phyloP scores from a whole-genome alignment of 257 asterid genomes.

The Thymus quinquecostatus region DNA sequence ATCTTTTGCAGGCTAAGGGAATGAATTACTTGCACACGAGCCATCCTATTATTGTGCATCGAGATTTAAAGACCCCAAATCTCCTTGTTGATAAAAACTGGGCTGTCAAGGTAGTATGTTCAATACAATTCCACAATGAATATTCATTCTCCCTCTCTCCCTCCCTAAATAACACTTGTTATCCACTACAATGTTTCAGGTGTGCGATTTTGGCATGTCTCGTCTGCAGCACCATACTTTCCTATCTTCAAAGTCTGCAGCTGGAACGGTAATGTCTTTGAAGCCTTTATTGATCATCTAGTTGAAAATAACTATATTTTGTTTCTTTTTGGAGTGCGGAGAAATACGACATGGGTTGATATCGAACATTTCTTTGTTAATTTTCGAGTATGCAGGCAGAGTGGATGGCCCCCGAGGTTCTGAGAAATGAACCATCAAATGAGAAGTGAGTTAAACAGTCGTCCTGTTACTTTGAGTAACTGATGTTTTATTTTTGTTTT shows the following conservation, averaged over 20 bases:
- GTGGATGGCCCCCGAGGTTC: conserved; percentile 99
- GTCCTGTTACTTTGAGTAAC: not conserved
- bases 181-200: conserved; percentile 55
- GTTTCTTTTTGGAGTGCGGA: not conserved
- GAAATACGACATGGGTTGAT: conserved; percentile 10
- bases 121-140: not conserved
- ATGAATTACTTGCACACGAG: conserved; percentile 97
- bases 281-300: conserved; percentile 22
- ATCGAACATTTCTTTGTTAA: conserved; percentile 20
- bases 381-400: conserved; percentile 71
- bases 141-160: conserved; percentile 13
- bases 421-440: conserved; percentile 91
- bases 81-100: conserved; percentile 95
- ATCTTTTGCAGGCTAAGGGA: conserved; percentile 86
- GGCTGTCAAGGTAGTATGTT: conserved; percentile 80
- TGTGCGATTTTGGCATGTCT: conserved; percentile 97
- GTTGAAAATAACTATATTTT: not conserved
- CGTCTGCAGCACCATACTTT: conserved; percentile 92
- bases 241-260: conserved; percentile 92
- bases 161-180: conserved; percentile 1
- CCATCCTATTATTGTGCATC: conserved; percentile 90
- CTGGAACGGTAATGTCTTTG: conserved; percentile 79
- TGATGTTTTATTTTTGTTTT: not conserved
- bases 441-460: conserved; percentile 72
- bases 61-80: conserved; percentile 97